phyloP scores from a whole-genome alignment of 2,329 filamentous ascomycete species.

The Rhytidhysteron rufulum region DNA sequence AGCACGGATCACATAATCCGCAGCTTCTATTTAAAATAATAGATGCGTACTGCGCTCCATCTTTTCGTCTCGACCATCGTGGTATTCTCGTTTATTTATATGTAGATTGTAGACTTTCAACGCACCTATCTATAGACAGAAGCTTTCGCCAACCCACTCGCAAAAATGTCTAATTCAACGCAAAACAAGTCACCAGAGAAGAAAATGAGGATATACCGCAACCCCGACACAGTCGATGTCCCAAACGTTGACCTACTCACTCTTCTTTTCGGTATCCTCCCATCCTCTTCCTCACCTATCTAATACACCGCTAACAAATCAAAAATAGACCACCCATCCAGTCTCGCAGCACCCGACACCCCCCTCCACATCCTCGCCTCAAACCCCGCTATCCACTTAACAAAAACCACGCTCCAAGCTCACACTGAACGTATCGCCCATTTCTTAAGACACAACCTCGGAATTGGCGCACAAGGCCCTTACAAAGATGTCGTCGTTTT shows the following conservation, averaged over 20 bases:
- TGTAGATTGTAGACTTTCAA: no score
- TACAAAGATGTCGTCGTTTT: constrained; percentile 51
- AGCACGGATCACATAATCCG: no score
- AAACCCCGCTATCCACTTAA: constrained; percentile 52
- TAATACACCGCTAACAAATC: constrained; percentile 3
- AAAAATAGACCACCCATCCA: constrained; percentile 23
- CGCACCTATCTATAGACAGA: no score
- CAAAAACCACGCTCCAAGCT: constrained; percentile 47
- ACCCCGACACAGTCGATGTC: constrained; percentile 26
- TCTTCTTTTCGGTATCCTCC: constrained; percentile 36
- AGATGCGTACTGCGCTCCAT: no score
- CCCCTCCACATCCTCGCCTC: constrained; percentile 56
- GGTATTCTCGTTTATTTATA: no score
- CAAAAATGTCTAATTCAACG: no score
- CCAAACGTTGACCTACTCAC: constrained; percentile 40
- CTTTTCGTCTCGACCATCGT: no score
- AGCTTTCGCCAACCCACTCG: no score
- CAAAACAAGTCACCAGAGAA: no score
- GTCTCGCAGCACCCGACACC: constrained; percentile 44
- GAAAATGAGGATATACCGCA: constrained; percentile 29
- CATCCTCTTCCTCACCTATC: background rate
- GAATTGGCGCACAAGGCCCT: constrained; percentile 48
- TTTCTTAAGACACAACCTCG: constrained; percentile 52
- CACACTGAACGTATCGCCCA: constrained; percentile 53
- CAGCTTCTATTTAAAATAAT: no score